Evolutionary conservation across 805 yeast species (phyloP).

Genomic region (Lipomyces chichibuensis): DNA sequence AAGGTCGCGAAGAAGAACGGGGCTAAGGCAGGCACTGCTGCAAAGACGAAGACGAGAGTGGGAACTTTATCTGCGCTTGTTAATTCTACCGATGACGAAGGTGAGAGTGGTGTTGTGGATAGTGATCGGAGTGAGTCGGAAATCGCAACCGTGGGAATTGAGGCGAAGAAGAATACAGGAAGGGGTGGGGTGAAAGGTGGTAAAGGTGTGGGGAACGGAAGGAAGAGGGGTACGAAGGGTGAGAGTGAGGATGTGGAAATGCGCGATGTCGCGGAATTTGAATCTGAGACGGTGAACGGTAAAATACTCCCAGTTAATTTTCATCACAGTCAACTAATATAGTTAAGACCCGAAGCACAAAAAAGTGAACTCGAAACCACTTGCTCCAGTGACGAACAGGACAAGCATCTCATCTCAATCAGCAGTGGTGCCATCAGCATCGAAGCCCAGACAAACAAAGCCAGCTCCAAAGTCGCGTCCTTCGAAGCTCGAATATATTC

Average conservation of each 20-base stretch:
- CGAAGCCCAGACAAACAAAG: neutral
- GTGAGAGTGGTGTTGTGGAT: neutral
- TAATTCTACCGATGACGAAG: neutral
- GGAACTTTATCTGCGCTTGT: conserved; percentile 1
- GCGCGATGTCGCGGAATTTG: neutral
- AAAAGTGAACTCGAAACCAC: neutral
- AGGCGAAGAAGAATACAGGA: neutral
- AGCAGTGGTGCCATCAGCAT: neutral
- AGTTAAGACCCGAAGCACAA: neutral
- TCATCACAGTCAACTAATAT: neutral
- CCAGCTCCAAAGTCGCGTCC: neutral
- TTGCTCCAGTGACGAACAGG: neutral
- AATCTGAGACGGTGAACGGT: neutral
- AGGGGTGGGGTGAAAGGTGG: neutral
- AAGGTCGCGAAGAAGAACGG: neutral
- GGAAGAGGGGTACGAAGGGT: neutral
- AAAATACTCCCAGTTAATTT: neutral
- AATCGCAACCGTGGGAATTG: neutral
- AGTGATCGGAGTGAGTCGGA: neutral
- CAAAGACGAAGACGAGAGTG: neutral
- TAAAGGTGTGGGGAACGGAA: neutral
- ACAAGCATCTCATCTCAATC: neutral
- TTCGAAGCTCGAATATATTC: conserved; percentile 8
- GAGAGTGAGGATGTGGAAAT: conserved; percentile 1
- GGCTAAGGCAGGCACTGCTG: neutral